phyloP scores from a whole-genome alignment of 2,329 filamentous ascomycete genomes.

The Aspergillus calidoustus region DNA sequence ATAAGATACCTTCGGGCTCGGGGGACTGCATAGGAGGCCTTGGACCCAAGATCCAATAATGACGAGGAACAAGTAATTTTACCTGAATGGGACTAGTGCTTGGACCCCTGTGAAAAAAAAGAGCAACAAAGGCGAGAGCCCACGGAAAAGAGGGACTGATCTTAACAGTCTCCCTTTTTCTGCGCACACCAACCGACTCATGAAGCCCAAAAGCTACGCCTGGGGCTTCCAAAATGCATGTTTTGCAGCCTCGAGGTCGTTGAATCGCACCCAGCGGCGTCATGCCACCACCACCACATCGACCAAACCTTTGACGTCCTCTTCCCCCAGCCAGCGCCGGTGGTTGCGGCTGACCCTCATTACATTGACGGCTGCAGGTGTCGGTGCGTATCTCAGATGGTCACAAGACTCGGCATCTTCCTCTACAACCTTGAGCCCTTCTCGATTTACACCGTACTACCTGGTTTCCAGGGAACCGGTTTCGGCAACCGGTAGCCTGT shows the following conservation, averaged over 20 bases:
- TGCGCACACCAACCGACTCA: conserved; percentile 10
- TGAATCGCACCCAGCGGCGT: conserved; percentile 24
- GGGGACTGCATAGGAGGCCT: background rate
- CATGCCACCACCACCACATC: conserved; percentile 31
- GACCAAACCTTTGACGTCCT: conserved; percentile 20
- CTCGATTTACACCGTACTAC: conserved; percentile 47
- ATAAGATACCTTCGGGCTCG: background rate
- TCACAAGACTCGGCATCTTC: conserved; percentile 25
- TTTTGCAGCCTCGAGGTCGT: conserved; percentile 18
- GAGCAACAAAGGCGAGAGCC: background rate
- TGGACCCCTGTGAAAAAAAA: background rate
- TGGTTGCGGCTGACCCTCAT: conserved; percentile 43
- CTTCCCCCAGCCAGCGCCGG: conserved; percentile 29
- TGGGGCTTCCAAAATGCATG: conserved; percentile 25
- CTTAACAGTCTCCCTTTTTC: conserved; percentile 2
- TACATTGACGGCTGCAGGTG: conserved; percentile 40
- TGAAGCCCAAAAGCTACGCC: conserved; percentile 25
- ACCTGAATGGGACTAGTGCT: conserved; percentile 22
- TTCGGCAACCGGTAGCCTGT: conserved; percentile 53
- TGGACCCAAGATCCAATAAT: conserved; percentile 6
- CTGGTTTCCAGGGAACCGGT: conserved; percentile 49
- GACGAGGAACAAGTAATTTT: conserved; percentile 15
- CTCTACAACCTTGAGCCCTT: conserved; percentile 39
- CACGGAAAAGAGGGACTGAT: background rate
- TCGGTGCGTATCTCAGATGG: conserved; percentile 42